Evolutionary conservation across 805 yeast genomes (phyloP), one percentile per base, ranked within the genome.

Genomic region (Brettanomyces sp.): DNA sequence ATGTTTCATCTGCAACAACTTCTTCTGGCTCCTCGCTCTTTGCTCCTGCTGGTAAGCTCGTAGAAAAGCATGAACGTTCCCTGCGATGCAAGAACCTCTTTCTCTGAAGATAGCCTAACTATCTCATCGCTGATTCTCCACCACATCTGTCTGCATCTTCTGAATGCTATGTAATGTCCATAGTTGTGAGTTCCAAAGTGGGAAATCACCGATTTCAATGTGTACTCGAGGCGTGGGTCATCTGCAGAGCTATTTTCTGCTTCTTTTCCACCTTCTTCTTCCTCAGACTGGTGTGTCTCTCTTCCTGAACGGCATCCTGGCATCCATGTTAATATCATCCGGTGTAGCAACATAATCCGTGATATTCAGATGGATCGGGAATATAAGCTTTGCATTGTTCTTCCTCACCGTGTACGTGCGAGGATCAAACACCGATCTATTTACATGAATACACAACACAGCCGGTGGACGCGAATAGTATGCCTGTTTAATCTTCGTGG

Each of bases 171-270:
- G 60, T 91, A 91, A 63, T 91, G 99, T n/a, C 99, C 99, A 60
- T 88, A 93, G 56, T 91, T 89, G 56, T 93, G 97, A 1, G 96
- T 85, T 42, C 99, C 99, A 61, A 83, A 90, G 63, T 91, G 99
- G 1, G 91, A 81, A 40, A 91, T 85, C 1, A 86, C 93, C 1
- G 96, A 86, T 58, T 85, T 85, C 50, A 91, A 71, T 36, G 79
- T 73, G 62, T 91, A 91, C 3, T 73, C 67, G 39, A 83, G 60
- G 3, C 73, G 69, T 3, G 79, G 41, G 14, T 37, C 32, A 28
- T 28, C 3, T 7, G 32, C 32, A 28, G 32, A 6, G 11, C 11
- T 9, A 6, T 28, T 28, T 28, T 23, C 41, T 5, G 41, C 24
- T 8, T 21, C 41, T 8, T 38, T 22, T 18, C 13, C 41, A 14